Evolutionary conservation across 805 yeast genomes (phyloP), one percentile per base, ranked within the genome.

Genomic region (Candida xyloterini): DNA sequence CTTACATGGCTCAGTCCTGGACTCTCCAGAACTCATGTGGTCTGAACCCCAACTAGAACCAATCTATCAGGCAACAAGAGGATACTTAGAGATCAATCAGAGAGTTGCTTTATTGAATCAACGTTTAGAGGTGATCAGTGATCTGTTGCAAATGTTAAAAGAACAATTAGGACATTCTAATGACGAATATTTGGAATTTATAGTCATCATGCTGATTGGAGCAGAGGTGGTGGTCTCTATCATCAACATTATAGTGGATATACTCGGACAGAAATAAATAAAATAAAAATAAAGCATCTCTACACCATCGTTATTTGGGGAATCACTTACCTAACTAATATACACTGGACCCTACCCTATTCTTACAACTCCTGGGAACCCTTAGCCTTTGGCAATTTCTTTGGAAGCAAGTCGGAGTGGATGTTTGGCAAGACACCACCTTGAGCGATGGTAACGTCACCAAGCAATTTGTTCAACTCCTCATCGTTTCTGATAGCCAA

Each of bases 351-450:
- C 35, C 34, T 29, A 28, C 27, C 20, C 37, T 38, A 32, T 24
- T 32, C 57, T 70, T 73, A 74, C 62, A 74, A 73, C 67, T 74
- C 79, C 67, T 74, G 79, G 56, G 79, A 74, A 65, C 74, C 78
- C 65, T 74, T 74, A 46, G 67, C 65, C 62, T 71, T 70, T 48
- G 72, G 74, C 44, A 75, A 63, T 65, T 74, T 74, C 69, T 73
- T 67, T 64, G 80, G 82, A 59, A 90, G 81, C 69, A 90, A 82
- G 76, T 83, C 82, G 73, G 82, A 88, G 75, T 87, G 96, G 66
- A 89, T 86, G 82, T 88, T 87, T 76, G 97, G 97, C 71, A 90
- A 79, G 60, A 91, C 97, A 86, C 97, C 97, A 83, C 97, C 97
- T 73, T 89, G 95, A 56, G 97, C 96, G 62, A 90, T 91, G 52